Conservation (phyloP, 345 rosid genomes). For the Pugionium cornutum region DNA sequence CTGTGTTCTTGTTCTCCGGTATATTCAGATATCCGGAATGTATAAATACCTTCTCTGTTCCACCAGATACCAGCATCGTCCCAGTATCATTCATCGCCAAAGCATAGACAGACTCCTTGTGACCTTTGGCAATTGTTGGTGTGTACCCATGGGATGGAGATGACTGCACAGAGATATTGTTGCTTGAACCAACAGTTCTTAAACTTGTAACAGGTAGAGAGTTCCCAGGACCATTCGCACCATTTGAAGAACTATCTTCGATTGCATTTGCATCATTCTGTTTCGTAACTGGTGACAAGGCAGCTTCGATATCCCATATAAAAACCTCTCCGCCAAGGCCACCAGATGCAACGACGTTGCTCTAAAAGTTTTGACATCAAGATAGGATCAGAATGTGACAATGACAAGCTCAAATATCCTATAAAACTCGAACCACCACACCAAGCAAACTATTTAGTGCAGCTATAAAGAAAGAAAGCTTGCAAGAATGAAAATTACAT, state of each 20-base stretch:
- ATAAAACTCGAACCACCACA: slow-evolving; percentile 11
- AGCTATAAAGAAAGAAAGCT: slow-evolving; percentile 16
- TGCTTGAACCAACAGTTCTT: slow-evolving; percentile 81
- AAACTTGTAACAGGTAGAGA: slow-evolving; percentile 67
- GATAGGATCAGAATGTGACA: slow-evolving; percentile 63
- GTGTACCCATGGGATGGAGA: slow-evolving; percentile 76
- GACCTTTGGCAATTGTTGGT: slow-evolving; percentile 90
- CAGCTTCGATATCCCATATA: slow-evolving; percentile 97
- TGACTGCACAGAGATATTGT: slow-evolving; percentile 67
- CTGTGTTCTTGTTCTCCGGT: slow-evolving; percentile 10
- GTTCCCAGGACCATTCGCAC: slow-evolving; percentile 61
- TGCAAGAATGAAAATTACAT: slow-evolving; percentile 65
- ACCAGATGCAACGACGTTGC: slow-evolving; percentile 95
- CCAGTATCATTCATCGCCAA: slow-evolving; percentile 95
- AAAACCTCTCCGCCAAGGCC: slow-evolving; percentile 99
- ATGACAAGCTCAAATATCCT: slow-evolving; percentile 18
- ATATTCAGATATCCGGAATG: slow-evolving; percentile 6
- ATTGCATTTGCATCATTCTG: slow-evolving; percentile 57
- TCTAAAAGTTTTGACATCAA: slow-evolving; percentile 77
- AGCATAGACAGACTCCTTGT: slow-evolving; percentile 99
- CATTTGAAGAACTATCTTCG: slow-evolving; percentile 72
- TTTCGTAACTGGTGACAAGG: slow-evolving; percentile 71
- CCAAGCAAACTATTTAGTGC: slow-evolving; percentile 10
- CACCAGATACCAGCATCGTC: slow-evolving; percentile 93
- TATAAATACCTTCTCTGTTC: slow-evolving; percentile 90